Base-by-base conservation (phyloP, 2,329 filamentous ascomycete genomes). In the Didymella arachidicola region DNA sequence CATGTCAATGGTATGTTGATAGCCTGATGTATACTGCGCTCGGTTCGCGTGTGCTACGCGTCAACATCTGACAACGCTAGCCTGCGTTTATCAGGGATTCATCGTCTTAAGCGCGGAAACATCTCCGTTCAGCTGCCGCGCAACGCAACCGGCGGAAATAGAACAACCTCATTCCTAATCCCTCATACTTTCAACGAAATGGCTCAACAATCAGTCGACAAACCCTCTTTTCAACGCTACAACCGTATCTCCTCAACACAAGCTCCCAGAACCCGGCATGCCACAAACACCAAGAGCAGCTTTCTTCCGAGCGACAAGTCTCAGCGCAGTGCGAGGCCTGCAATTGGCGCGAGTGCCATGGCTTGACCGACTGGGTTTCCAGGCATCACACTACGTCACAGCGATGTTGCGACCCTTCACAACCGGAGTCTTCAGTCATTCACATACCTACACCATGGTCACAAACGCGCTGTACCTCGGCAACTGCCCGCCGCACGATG, bases 341-440 rank as follows among this genome's bases (percentile, higher is more conserved):
- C 48, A 53, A 26, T 18, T 57, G 42, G 48, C 55, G 16, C 42
- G 49, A 29, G 55, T 53, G 19, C 55, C 55, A 48, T 57, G 49
- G 55, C 48, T 57, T 16, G 55, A 57, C 52, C 42, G 55, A 19
- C 38, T 57, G 43, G 55, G 55, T 1, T 57, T 57, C 29, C 55
- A 57, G 19, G 55, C 55, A 4, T 52, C 55, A 39, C 55, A 58
- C 25, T 38, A 58, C 30, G 38, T 53, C 38, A 58, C 49, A 32
- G 3, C 22, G 14, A 58, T 58, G 44, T 6, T 53, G 29, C 44
- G 44, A 16, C 55, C 49, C 16, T 58, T 53, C 18, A 58, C 55
- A 19, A 22, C n/a, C 6, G 43, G 29, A 19, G 22, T 42, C 1
- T 48, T 58, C 18, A 58, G 44, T n/a, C 55, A 58, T 29, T 44